Percentiles rank a stretch among this genome's conserved stretches.
These are phyloP conservation scores for Tricholoma sp. DNA, from an alignment of 768 basidiomycete genomes.

Conservation along the genomic window DNA sequence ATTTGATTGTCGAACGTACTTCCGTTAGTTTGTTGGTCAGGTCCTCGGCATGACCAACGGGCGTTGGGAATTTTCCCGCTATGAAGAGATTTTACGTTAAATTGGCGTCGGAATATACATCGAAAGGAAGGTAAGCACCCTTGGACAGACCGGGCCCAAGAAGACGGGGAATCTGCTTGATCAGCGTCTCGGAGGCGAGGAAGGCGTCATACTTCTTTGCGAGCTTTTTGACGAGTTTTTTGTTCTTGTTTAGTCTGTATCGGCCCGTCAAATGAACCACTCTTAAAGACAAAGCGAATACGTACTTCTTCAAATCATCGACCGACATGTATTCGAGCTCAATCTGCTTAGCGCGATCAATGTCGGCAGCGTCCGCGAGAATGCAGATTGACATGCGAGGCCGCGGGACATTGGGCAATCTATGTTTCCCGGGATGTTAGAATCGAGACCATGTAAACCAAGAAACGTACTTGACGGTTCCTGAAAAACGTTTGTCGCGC, in stretches of 20 bases:
- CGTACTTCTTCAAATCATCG: slow-evolving; percentile 97
- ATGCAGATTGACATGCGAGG: slow-evolving; percentile 99
- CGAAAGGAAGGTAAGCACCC: slow-evolving; percentile 41
- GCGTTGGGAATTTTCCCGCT: slow-evolving; percentile 99
- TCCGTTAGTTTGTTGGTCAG: slow-evolving; percentile 87
- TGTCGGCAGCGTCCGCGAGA: slow-evolving; percentile 98
- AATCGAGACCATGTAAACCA: neutral
- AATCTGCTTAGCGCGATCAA: slow-evolving; percentile 97
- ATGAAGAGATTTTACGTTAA: neutral
- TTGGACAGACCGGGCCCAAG: slow-evolving; percentile 99
- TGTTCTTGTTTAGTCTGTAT: slow-evolving; percentile 94
- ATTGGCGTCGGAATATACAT: neutral
- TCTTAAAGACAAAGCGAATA: neutral
- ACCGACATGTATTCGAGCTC: slow-evolving; percentile 99
- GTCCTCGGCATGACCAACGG: slow-evolving; percentile 90
- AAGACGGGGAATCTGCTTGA: slow-evolving; percentile 99
- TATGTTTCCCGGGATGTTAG: slow-evolving; percentile 25
- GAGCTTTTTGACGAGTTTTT: slow-evolving; percentile 99
- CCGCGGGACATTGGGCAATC: slow-evolving; percentile 94
- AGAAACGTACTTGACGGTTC: slow-evolving; percentile 80
- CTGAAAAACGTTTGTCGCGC: slow-evolving; percentile 99
- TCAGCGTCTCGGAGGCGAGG: slow-evolving; percentile 93
- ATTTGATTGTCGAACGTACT: slow-evolving; percentile 99
- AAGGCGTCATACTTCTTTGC: slow-evolving; percentile 99
- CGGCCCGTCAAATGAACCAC: neutral